A percentile compares a stretch with the other conserved stretches of the same genome.
These are phyloP conservation scores for Cryptosporidium bovis DNA, from an alignment of 169 alveolate genomes.

Conservation along the genomic window DNA sequence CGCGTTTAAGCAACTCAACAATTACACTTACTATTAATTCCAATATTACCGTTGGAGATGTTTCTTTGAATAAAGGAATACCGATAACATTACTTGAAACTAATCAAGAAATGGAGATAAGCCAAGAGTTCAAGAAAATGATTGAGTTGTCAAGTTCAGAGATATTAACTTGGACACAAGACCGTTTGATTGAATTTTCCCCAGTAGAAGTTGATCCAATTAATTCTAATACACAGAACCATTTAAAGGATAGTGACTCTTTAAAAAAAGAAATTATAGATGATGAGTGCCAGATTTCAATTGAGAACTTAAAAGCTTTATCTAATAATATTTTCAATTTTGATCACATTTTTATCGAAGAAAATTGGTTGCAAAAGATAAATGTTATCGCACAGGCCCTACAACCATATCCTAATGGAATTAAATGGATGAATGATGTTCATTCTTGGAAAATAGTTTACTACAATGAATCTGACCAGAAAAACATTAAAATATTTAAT, in stretches of 20 bases:
- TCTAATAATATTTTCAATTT: background rate
- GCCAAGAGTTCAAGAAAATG: background rate
- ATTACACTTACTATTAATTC: conserved; percentile 23
- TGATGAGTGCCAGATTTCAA: background rate
- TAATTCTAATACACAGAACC: background rate
- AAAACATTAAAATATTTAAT: background rate
- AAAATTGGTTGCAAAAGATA: conserved; percentile 48
- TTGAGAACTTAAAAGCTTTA: background rate
- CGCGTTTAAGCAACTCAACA: conserved; percentile 1
- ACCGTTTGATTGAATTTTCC: conserved; percentile 26
- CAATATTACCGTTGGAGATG: conserved; percentile 8
- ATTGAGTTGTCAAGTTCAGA: conserved; percentile 15
- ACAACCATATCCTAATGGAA: conserved; percentile 64
- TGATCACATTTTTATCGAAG: conserved; percentile 15
- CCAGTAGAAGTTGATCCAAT: background rate
- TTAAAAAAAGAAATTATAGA: background rate
- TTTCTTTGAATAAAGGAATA: background rate
- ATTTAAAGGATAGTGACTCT: background rate
- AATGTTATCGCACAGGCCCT: conserved; percentile 59
- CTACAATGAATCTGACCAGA: conserved; percentile 39
- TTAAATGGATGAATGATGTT: conserved; percentile 43
- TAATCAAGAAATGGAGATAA: background rate
- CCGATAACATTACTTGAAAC: conserved; percentile 19
- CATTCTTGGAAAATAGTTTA: conserved; percentile 62
- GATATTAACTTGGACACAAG: conserved; percentile 50